Evolutionary conservation across 805 yeast species (phyloP), one percentile per base, ranked within the genome.

Genomic region (Myxozyma udenii): DNA sequence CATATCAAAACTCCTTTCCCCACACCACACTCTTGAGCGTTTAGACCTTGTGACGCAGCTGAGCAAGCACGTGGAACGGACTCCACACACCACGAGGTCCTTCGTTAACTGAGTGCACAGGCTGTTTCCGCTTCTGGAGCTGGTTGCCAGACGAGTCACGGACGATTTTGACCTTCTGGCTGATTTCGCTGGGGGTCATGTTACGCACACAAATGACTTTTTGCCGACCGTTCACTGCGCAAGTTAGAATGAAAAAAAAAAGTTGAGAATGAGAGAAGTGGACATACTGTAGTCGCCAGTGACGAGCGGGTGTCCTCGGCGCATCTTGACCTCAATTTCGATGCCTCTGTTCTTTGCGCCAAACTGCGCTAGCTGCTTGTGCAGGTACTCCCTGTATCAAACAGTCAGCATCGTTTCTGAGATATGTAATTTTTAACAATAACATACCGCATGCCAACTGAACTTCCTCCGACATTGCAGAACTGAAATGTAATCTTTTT

Each of bases 41-140:
- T 22, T 53, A 55, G 16, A 55, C 50, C 45, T 36, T 53, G 38
- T 46, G 44, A 18, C 60, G 35, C 45, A 44, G 51, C 42, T 50
- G 58, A 26, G 30, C 51, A 21, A 55, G 49, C 14, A 46, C 44
- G 24, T 55, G 60, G 47, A 91, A 76, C 52, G 98, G 98, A 41
- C 97, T 89, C 98, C 98, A 93, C 44, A 93, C 77, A 64, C 98
- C 98, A 76, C 98, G 85, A 16, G 91, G 89, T 50, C 95, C 82
- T 48, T 78, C 79, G 67, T 91, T 93, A 56, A 78, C 70, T 38
- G 95, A 84, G 68, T 81, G 78, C 32, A 93, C 98, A 51, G 87
- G 84, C 65, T 86, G 82, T 63, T 81, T 82, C 16, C 38, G 40
- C 4, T 51, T 38, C 60, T 72, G 68, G 47, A 84, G 66, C 51